phyloP scores from a whole-genome alignment of 345 rosid genomes.

The Garcia nutans region DNA sequence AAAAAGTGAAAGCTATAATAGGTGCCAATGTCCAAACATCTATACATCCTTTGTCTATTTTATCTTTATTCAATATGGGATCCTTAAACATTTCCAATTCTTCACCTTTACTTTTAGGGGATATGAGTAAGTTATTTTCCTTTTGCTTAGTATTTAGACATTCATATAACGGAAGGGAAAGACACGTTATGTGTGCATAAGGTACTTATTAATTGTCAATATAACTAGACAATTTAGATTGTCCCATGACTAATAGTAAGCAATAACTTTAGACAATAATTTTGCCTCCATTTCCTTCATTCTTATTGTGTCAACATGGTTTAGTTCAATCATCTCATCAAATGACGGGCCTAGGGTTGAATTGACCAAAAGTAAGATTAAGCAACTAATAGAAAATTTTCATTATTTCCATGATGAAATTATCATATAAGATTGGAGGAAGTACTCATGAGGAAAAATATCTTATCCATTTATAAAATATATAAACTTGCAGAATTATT shows the following conservation, averaged over 20 bases:
- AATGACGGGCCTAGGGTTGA: neutral
- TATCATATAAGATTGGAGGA: neutral
- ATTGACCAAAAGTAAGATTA: neutral
- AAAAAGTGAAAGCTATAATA: too few relatives aligned
- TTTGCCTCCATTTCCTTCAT: neutral
- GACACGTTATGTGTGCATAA: neutral
- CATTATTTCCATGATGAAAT: neutral
- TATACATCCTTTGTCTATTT: too few relatives aligned
- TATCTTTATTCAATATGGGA: too few relatives aligned
- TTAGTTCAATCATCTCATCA: neutral
- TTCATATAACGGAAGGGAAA: neutral
- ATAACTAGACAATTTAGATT: neutral
- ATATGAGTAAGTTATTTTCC: neutral
- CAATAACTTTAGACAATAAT: neutral
- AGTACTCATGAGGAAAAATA: slow-evolving; percentile 2
- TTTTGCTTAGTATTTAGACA: neutral
- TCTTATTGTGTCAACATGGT: neutral
- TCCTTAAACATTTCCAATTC: too few relatives aligned
- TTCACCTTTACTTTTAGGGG: neutral
- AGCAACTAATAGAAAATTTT: neutral
- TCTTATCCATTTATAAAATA: neutral
- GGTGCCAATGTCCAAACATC: too few relatives aligned
- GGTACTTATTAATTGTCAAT: too few relatives aligned
- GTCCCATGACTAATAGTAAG: neutral
- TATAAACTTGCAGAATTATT: slow-evolving; percentile 3